phyloP scores from a whole-genome alignment of 2,329 filamentous ascomycete species.

The Sporothrix mexicana region DNA sequence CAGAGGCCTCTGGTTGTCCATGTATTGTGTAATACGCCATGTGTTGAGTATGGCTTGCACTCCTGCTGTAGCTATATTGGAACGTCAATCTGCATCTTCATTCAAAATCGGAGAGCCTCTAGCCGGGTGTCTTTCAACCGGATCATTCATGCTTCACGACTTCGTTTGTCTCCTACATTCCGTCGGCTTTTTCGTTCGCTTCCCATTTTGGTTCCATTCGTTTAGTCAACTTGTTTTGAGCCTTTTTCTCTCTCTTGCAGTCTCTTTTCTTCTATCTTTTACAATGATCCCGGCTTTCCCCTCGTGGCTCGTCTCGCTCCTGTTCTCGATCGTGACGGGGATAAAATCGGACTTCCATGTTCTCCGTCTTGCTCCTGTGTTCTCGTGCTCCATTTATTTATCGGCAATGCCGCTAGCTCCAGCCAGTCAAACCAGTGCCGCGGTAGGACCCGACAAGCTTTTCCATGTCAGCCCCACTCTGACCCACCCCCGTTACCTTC shows the following conservation, averaged over 20 bases:
- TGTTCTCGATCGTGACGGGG: background rate
- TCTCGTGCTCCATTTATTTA: background rate
- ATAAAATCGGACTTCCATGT: constrained; percentile 2
- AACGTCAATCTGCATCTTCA: no score
- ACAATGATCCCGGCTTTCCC: background rate
- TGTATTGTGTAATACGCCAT: no score
- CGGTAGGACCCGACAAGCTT: constrained; percentile 32
- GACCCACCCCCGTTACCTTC: constrained; percentile 12
- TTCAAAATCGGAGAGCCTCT: no score
- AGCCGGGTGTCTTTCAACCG: background rate
- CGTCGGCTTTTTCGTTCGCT: background rate
- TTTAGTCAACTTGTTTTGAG: background rate
- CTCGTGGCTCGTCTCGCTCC: background rate
- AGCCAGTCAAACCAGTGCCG: constrained; percentile 27
- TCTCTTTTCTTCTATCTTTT: background rate
- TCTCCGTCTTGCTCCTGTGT: background rate
- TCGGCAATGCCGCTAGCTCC: constrained; percentile 32
- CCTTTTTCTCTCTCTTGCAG: background rate
- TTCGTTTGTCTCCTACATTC: background rate
- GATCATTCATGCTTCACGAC: background rate
- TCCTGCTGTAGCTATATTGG: no score
- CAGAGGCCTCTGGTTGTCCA: no score
- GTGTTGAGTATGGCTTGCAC: no score
- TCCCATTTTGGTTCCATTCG: no score
- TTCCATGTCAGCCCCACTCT: background rate